These are phyloP conservation scores for Ceraceosorus guamensis DNA, from an alignment of 1,284 basidiomycete genomes.

Conservation along the genomic window DNA sequence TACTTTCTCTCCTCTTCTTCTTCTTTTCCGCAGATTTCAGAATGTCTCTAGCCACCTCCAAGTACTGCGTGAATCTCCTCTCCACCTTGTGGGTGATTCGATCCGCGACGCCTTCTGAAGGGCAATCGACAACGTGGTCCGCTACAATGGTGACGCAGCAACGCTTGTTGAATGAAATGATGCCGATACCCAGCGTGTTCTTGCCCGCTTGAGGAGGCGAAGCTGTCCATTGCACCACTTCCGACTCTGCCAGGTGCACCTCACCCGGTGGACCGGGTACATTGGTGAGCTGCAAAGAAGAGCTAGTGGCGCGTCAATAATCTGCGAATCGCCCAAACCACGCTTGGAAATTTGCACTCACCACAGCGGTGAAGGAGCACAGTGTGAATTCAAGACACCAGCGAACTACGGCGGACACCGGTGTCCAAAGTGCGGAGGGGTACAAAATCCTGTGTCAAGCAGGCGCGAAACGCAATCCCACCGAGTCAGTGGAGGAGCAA, in stretches of 20 bases:
- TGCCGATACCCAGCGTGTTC: slow-evolving; percentile 39
- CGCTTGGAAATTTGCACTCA: too few species aligned
- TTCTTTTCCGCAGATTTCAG: too few species aligned
- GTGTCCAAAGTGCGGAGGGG: slow-evolving; percentile 8
- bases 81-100: slow-evolving; percentile 4
- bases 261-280: slow-evolving; percentile 36
- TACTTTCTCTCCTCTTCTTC: too few species aligned
- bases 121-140: slow-evolving; percentile 13
- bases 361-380: slow-evolving; percentile 29
- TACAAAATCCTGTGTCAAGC: slow-evolving; percentile 9
- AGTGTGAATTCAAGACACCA: slow-evolving; percentile 4
- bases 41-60: slow-evolving; percentile 4
- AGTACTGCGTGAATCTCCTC: slow-evolving; percentile 5
- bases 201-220: slow-evolving; percentile 41
- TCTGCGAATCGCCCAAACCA: too few species aligned
- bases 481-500: neutral
- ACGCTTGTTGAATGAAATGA: slow-evolving; percentile 36
- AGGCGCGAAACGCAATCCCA: neutral
- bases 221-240: slow-evolving; percentile 29
- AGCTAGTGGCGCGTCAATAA: too few species aligned
- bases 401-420: slow-evolving; percentile 1
- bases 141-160: slow-evolving; percentile 37
- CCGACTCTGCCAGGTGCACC: slow-evolving; percentile 23
- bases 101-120: slow-evolving; percentile 4
- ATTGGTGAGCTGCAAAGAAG: too few species aligned